Evolutionary conservation across 192 early-diverging fungal species (phyloP).

Genomic region (Glomus cerebriforme): DNA sequence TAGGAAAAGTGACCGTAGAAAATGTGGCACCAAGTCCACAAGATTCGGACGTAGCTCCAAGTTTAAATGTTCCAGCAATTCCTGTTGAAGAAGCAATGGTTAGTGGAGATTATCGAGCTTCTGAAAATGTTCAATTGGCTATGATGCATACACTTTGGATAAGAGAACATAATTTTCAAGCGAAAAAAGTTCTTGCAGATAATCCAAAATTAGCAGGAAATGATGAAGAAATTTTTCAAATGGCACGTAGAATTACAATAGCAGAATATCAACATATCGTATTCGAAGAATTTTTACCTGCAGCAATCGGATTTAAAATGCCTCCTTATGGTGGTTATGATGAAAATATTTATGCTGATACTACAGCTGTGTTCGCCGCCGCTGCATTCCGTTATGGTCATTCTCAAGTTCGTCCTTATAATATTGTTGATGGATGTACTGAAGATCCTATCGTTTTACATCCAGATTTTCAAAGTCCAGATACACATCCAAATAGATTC

Average conservation of each 20-base stretch:
- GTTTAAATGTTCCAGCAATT: neutral
- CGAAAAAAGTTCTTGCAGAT: neutral
- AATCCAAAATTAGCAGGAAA: neutral
- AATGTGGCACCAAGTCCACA: neutral
- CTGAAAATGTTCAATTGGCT: constrained; percentile 19
- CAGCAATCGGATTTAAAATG: constrained; percentile 5
- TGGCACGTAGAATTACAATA: neutral
- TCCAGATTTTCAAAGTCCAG: neutral
- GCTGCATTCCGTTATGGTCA: constrained; percentile 21
- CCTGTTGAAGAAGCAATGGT: neutral
- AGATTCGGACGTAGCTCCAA: neutral
- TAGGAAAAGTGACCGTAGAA: neutral
- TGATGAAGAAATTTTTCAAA: constrained; percentile 16
- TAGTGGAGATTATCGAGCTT: constrained; percentile 8
- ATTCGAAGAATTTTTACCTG: constrained; percentile 13
- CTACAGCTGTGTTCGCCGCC: neutral
- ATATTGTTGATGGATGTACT: constrained; percentile 7
- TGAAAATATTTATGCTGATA: neutral
- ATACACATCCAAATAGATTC: constrained; percentile 19
- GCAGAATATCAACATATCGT: constrained; percentile 17
- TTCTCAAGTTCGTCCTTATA: constrained; percentile 12
- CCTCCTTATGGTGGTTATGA: constrained; percentile 5
- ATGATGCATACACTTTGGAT: constrained; percentile 6
- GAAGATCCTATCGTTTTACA: neutral
- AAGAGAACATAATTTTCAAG: constrained; percentile 16